phyloP scores from a whole-genome alignment of 108 stramenopile genomes.

The Nannochloropsis oceanica region DNA sequence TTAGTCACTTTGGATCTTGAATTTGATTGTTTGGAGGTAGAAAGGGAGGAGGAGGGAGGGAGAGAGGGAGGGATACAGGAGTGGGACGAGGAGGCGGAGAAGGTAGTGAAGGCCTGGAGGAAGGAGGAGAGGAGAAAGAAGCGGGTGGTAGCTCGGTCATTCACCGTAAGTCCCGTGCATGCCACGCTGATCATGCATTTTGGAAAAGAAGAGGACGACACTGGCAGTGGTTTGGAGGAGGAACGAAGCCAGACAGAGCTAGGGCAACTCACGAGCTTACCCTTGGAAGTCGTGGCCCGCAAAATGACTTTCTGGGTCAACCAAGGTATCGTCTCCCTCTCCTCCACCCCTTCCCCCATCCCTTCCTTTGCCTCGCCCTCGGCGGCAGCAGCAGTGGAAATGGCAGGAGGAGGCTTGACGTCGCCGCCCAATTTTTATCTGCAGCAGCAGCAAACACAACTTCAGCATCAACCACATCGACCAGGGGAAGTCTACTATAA shows the following conservation, averaged over 20 bases:
- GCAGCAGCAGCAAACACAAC: not conserved
- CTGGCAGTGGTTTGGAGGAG: not conserved
- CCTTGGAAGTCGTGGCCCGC: not conserved
- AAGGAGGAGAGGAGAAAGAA: not conserved
- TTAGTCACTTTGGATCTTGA: slow-evolving; percentile 77
- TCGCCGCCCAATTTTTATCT: not conserved
- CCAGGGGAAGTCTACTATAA: not conserved
- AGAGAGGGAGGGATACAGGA: not conserved
- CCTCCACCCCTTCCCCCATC: not conserved
- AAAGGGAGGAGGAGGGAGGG: not conserved
- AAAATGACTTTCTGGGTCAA: slow-evolving; percentile 23
- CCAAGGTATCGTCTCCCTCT: not conserved
- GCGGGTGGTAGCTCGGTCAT: slow-evolving; percentile 1
- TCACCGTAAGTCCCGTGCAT: slow-evolving; percentile 63
- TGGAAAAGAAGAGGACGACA: slow-evolving; percentile 37
- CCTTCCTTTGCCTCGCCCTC: not conserved
- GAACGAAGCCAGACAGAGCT: slow-evolving; percentile 2
- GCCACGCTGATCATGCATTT: slow-evolving; percentile 82
- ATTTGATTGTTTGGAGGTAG: slow-evolving; percentile 46
- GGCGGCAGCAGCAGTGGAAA: not conserved
- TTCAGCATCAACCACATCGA: too few relatives aligned
- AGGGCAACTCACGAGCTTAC: not conserved
- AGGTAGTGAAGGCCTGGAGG: not conserved
- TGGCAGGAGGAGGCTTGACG: not conserved
- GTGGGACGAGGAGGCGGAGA: not conserved